Conservation (phyloP, 2,329 filamentous ascomycete genomes). For the Alternaria consortialis region DNA sequence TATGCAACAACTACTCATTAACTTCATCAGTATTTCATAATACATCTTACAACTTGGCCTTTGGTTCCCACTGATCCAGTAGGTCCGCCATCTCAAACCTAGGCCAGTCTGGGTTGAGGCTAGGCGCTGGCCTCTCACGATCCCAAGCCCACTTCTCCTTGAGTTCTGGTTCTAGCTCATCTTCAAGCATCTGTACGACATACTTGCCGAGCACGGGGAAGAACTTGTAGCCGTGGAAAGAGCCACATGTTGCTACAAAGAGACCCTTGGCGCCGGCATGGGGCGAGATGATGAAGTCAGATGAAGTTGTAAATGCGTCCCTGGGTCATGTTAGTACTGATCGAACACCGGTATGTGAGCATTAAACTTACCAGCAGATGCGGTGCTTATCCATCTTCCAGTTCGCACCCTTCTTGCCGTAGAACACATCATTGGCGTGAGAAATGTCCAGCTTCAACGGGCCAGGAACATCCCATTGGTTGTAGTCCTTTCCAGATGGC, state of each 20-base stretch:
- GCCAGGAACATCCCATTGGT: constrained; percentile 68
- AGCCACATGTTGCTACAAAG: constrained; percentile 68
- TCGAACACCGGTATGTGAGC: fast-evolving
- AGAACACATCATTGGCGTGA: constrained; percentile 66
- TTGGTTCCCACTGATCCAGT: constrained; percentile 43
- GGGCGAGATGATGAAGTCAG: constrained; percentile 64
- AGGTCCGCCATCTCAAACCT: constrained; percentile 66
- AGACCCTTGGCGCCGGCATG: constrained; percentile 59
- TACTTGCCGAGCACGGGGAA: constrained; percentile 65
- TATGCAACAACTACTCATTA: constrained; percentile 12
- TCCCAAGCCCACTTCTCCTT: constrained; percentile 71
- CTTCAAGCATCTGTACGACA: constrained; percentile 61
- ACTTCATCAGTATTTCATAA: not conserved
- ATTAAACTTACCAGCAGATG: constrained; percentile 67
- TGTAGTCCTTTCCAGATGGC: constrained; percentile 65
- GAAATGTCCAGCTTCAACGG: constrained; percentile 67
- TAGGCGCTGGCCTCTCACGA: constrained; percentile 63
- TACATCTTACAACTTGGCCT: constrained; percentile 38
- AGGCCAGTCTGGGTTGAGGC: constrained; percentile 65
- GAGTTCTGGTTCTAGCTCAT: constrained; percentile 56
- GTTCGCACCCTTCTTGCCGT: constrained; percentile 63
- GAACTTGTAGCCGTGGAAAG: constrained; percentile 70
- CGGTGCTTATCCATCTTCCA: constrained; percentile 70
- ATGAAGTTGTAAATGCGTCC: constrained; percentile 69
- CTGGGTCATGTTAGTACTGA: constrained; percentile 49